Percentiles rank a stretch among this genome's conserved stretches.
These are phyloP conservation scores for Plasmodium cynomolgi DNA, from an alignment of 169 alveolate genomes.

Conservation along the genomic window DNA sequence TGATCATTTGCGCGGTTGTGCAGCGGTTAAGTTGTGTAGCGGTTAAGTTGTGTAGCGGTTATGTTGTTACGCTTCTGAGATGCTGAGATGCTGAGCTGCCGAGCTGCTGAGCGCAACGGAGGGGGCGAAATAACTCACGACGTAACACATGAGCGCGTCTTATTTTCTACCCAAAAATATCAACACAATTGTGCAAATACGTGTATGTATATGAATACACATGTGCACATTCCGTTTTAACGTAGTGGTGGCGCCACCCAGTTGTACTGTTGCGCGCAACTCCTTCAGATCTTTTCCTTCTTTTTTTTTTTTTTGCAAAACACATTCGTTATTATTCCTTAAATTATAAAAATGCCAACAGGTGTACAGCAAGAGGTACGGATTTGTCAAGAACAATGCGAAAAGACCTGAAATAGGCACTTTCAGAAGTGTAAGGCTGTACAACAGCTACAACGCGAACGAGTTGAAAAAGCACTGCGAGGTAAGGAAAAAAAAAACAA, in stretches of 20 bases:
- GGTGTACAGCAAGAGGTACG: slow-evolving; percentile 61
- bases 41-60: neutral
- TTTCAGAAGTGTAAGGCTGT: slow-evolving; percentile 30
- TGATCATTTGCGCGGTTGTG: neutral
- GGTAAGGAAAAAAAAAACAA: slow-evolving; percentile 19
- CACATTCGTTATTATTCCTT: slow-evolving; percentile 1
- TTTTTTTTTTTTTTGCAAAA: neutral
- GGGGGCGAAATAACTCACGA: neutral
- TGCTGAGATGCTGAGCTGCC: neutral
- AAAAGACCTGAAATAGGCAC: slow-evolving; percentile 19
- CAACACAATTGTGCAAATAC: neutral
- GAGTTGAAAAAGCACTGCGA: slow-evolving; percentile 53
- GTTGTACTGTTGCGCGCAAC: neutral
- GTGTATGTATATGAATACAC: neutral
- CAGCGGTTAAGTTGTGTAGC: neutral
- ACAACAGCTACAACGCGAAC: slow-evolving; percentile 40
- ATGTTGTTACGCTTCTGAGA: neutral
- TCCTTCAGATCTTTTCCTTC: neutral
- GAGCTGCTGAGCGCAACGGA: neutral
- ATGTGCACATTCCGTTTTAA: neutral
- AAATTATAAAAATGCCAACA: slow-evolving; percentile 17
- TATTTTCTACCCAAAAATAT: neutral
- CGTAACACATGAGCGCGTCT: neutral
- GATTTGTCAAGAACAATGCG: slow-evolving; percentile 38
- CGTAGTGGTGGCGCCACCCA: neutral